Base-by-base conservation (phyloP, 2,329 filamentous ascomycete species). In the Botrytis fragariae region DNA sequence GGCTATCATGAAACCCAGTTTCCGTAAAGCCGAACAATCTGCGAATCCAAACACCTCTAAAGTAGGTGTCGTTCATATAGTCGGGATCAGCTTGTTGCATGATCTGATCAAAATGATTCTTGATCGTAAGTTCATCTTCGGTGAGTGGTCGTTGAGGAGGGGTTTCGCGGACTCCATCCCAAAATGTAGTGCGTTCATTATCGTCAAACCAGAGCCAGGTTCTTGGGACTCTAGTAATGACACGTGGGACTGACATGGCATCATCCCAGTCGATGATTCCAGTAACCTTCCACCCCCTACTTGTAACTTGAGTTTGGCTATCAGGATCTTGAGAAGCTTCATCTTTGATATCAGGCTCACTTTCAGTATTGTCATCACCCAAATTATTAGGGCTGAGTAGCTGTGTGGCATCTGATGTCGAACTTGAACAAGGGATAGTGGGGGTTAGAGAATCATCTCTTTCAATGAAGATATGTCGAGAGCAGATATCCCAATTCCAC, bases 241-340 rank as follows among this genome's bases (percentile, higher is more conserved):
- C 73, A 1, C 25, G 42, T 4, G 77, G 77, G 0, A 75, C 73
- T 4, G 77, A 74, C 12, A 74, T 2, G 16, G 29, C 69, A 51
- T 73, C 74, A 63, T 78, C 77, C 76, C 62, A 78, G 39, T 78
- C 77, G 1, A 78, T 10, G 4, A 76, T 60, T 22, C 77, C 77
- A 44, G 45, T 75, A 20, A 78, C 5, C 18, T 45, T 48, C 62
- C 62, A 64, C 22, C 42, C 10, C 16, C 42, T 20, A 45, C 44
- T 32, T 7, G 32, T 25, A 37, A 37, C 2, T 37, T 60, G 57
- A 35, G 10, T 35, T 37, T 25, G 29, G 1, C 57, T 1, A 32
- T 35, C 32, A 14, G 10, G 18, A 37, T 4, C 7, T 12, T 37
- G 18, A 22, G 32, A 60, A 60, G 32, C 10, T 60, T 35, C 57